Percentiles rank a stretch among this genome's conserved stretches.
Conservation (phyloP, 2,329 filamentous ascomycete species). For the Cercospora sojina region DNA sequence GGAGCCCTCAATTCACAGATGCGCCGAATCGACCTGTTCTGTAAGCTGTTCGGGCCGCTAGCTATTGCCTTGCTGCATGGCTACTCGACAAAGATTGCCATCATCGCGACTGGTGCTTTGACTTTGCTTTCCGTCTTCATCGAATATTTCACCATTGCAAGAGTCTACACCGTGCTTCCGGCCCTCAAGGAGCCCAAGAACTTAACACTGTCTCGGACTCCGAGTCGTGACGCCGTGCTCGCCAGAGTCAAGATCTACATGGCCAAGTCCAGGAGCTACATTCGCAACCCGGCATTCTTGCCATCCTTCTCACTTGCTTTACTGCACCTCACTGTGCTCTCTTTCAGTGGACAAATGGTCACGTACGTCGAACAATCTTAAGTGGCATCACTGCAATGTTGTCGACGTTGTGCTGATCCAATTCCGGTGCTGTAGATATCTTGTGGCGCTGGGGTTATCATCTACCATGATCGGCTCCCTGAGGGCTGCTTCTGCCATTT, state of each 20-base stretch:
- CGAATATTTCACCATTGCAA: conserved; percentile 56
- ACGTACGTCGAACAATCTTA: conserved; percentile 47
- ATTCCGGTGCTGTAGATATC: conserved; percentile 22
- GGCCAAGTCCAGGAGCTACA: conserved; percentile 44
- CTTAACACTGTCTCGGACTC: background rate
- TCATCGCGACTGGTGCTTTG: conserved; percentile 52
- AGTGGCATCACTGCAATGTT: background rate
- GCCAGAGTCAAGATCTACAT: conserved; percentile 14
- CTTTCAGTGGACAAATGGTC: conserved; percentile 62
- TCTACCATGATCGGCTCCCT: conserved; percentile 55
- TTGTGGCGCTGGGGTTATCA: conserved; percentile 56
- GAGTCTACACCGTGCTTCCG: conserved; percentile 40
- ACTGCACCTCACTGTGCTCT: conserved; percentile 62
- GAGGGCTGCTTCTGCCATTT: conserved; percentile 53
- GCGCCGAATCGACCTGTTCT: conserved; percentile 59
- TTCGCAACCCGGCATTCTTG: conserved; percentile 56
- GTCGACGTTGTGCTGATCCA: background rate
- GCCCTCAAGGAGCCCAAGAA: conserved; percentile 27
- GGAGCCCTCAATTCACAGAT: conserved; percentile 57
- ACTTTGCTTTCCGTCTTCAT: conserved; percentile 50
- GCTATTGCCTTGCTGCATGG: conserved; percentile 52
- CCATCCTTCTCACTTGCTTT: conserved; percentile 61
- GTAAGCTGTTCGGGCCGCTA: conserved; percentile 57
- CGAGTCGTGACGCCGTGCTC: conserved; percentile 5
- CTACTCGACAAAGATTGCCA: conserved; percentile 51